Percentiles rank a stretch among this genome's conserved stretches.
These are phyloP conservation scores for Phytophthora macrochlamydospora DNA, from an alignment of 352 stramenopile genomes.

Conservation along the genomic window DNA sequence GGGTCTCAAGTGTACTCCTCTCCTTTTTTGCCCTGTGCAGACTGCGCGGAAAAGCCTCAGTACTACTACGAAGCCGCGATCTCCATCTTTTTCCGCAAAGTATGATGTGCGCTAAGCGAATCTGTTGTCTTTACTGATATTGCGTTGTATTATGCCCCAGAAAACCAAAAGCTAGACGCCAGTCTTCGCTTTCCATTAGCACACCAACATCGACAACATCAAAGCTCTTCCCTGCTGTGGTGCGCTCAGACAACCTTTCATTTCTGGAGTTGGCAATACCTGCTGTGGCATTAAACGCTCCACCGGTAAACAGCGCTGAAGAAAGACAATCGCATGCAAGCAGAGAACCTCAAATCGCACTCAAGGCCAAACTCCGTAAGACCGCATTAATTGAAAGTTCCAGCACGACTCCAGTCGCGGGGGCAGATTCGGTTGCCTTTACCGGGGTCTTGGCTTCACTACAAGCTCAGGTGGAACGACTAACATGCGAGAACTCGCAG, in stretches of 20 bases:
- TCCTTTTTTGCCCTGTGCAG: constrained; percentile 9
- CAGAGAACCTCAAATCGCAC: neutral
- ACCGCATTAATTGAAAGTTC: constrained; percentile 13
- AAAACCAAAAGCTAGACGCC: constrained; percentile 29
- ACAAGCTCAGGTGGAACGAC: constrained; percentile 21
- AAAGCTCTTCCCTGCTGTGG: constrained; percentile 14
- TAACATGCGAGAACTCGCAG: constrained; percentile 29
- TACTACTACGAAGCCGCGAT: constrained; percentile 28
- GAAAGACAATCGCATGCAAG: neutral
- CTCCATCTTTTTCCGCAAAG: constrained; percentile 25
- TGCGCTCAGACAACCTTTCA: constrained; percentile 8
- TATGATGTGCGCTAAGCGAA: constrained; percentile 3
- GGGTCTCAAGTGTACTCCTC: neutral
- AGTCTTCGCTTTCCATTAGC: constrained; percentile 24
- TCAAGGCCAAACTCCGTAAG: constrained; percentile 4
- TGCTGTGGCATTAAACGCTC: neutral
- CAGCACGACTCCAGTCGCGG: neutral
- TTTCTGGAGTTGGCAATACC: constrained; percentile 5
- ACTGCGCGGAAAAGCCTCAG: constrained; percentile 10
- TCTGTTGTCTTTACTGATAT: neutral
- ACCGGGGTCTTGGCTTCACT: constrained; percentile 26
- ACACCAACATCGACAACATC: constrained; percentile 6
- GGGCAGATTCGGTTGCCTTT: neutral
- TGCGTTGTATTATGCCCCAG: constrained; percentile 5
- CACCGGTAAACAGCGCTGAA: neutral